Evolutionary conservation across 176 grass and related monocot species (phyloP), one percentile per base, ranked within the genome.

Genomic region (Urochloa ruziziensis): DNA sequence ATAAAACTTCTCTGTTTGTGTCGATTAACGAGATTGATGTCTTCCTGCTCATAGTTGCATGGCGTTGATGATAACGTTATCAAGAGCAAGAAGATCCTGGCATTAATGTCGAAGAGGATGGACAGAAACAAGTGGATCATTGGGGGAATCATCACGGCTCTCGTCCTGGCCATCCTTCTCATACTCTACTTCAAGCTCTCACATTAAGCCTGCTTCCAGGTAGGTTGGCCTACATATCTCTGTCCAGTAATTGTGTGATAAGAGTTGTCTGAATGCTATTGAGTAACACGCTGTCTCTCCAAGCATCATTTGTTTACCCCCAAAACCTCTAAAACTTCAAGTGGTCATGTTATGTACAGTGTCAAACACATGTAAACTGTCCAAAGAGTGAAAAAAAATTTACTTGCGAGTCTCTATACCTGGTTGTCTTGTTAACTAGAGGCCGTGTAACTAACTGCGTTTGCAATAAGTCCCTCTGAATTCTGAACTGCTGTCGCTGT

Each of bases 111-210:
- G 61, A 98, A 93, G 83, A 98, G 95, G 90, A 98, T 98, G 86
- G 92, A 98, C 79, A 90, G 91, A 65, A 95, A 98, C 89, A 98
- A 98, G 66, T 98, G 92, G 91, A 93, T 98, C 56, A 90, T 91
- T 70, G 92, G 92, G 39, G 88, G 90, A 12, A 89, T 95, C 40
- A 95, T 95, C 4, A 34, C 74, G 16, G 64, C 70, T 63, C 92
- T 98, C 25, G 84, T 85, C 66, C 60, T 98, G 80, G 90, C 95
- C 52, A 98, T 98, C 30, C 72, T 98, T 75, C 18, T 98, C 53
- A 95, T 98, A 58, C 81, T 98, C 54, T 98, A 95, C 77, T 91
- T 93, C 72, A 98, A 98, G 89, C 62, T 95, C 23, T 30, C 75
- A 64, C 75, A 73, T 62, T 95, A 79, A 78, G 77, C 63, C 64